Base-by-base conservation (phyloP, 805 yeast species). In the Starmerella lactis-condensi region DNA sequence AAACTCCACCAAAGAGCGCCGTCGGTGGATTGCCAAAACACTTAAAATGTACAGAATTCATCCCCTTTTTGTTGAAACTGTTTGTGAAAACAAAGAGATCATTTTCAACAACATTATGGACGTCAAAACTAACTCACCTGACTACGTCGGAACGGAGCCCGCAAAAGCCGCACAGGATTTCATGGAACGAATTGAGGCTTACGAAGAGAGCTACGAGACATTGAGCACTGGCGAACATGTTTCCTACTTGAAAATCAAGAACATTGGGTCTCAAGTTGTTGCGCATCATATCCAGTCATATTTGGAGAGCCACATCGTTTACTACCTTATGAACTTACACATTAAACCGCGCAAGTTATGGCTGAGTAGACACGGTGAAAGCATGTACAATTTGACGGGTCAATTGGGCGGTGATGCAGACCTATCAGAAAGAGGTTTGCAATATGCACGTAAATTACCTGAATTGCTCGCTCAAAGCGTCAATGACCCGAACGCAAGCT, bases 341-440 rank as follows among this genome's bases (percentile, higher is more conserved):
- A 77, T 82, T 44, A 78, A 79, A 51, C 93, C 94, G 17, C 67
- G 96, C 40, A 67, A 75, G 40, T 82, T 89, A 38, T 89, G 93
- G 85, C 62, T 89, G 29, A 78, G 93, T 29, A 69, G 98, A 45
- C 98, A 89, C 48, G 98, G 98, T 17, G 98, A 89, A 56, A 75
- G 92, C 2, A 72, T 72, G 50, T 89, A 74, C 57, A 89, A 89
- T 52, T 63, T 89, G 36, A 82, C 82, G 30, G 95, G 95, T 19
- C 81, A 81, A 53, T 78, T 89, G 41, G 98, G 98, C 21, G 98
- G 96, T 14, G 94, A 85, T 57, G 77, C 93, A 2, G 67, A 73
- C 43, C 60, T 85, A 32, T 72, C 85, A 30, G 75, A 72, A 35
- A 65, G 96, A 26, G 96, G 96, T 5, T 64, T 72, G 56, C 59